Evolutionary conservation across 164 flowering plant species (phyloP).

Genomic region (Akebia trifoliata): DNA sequence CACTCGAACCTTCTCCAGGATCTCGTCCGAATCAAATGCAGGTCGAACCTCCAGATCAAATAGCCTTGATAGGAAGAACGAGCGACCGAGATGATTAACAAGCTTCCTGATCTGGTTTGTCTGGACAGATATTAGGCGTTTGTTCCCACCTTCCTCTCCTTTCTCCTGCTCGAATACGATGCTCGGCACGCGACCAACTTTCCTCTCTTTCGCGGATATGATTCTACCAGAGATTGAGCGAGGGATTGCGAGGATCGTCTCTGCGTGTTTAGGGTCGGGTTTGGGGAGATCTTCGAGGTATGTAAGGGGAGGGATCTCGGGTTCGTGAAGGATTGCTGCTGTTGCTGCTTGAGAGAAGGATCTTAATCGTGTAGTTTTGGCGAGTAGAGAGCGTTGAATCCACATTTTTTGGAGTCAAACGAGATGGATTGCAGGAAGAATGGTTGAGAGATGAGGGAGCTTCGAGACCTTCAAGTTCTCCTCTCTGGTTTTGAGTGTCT

Average conservation of each 20-base stretch:
- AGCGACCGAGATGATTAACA: conserved; percentile 51
- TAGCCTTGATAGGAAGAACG: conserved; percentile 69
- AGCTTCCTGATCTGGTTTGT: conserved; percentile 78
- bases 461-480: too few relatives aligned
- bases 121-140: conserved; percentile 71
- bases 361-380: conserved; percentile 29
- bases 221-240: conserved; percentile 51
- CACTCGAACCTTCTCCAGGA: conserved; percentile 79
- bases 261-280: conserved; percentile 73
- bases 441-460: too few relatives aligned
- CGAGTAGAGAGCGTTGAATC: conserved; percentile 28
- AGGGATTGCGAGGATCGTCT: conserved; percentile 66
- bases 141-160: conserved; percentile 93
- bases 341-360: conserved; percentile 42
- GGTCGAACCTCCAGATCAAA: conserved; percentile 73
- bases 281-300: conserved; percentile 62
- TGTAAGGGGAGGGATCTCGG: conserved; percentile 23
- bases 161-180: conserved; percentile 86
- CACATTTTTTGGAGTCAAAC: conserved; percentile 26
- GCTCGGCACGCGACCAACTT: conserved; percentile 72
- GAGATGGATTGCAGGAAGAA: background rate
- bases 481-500: too few relatives aligned
- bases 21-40: conserved; percentile 50
- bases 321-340: conserved; percentile 25
- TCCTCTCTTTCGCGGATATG: conserved; percentile 61